Base-by-base conservation (phyloP, 2,329 filamentous ascomycete genomes). In the Apiospora saccharicola region DNA sequence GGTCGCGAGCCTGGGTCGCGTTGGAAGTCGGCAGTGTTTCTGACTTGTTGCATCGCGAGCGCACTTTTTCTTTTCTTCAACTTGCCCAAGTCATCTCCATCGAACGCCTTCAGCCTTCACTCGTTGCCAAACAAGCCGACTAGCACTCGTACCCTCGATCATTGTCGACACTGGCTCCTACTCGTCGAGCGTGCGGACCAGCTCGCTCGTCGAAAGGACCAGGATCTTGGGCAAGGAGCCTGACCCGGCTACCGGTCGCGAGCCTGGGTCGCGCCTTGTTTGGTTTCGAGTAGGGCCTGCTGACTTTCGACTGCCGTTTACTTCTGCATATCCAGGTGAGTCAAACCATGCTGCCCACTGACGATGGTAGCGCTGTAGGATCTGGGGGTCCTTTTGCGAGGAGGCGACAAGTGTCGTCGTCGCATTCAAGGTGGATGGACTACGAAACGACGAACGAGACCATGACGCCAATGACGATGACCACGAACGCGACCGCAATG, bases 131-230 rank as follows among this genome's bases (percentile, higher is more conserved):
- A 67, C 41, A 67, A 43, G 68, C 68, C 51, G 71, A 72, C 57
- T 37, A 70, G 71, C 68, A 72, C 68, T 72, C 69, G 71, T 68
- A 70, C 69, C 71, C 71, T 72, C 68, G 71, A 72, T 72, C 69
- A 61, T n/a, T 57, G 68, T 70, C 69, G 61, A 43, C 53, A 70
- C 71, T 67, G 68, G 44, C 68, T 70, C 68, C 69, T 72, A 70
- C 68, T 68, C 46, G 44, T 19, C 51, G 68, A 70, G 46, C 71
- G 71, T 43, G 71, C 71, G n/a, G 49, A 26, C 71, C 30, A 64
- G 71, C 71, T 26, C 71, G 19, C 67, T 70, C 71, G 71, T 53
- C 53, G 71, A 72, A 72, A 72, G 71, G 71, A 72, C 67, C 53
- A 67, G 71, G 71, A 70, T 72, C 57, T 70, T 70, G 71, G 71